Evolutionary conservation across 2,329 filamentous ascomycete genomes (phyloP).

Genomic region (Sporothrix globosa): DNA sequence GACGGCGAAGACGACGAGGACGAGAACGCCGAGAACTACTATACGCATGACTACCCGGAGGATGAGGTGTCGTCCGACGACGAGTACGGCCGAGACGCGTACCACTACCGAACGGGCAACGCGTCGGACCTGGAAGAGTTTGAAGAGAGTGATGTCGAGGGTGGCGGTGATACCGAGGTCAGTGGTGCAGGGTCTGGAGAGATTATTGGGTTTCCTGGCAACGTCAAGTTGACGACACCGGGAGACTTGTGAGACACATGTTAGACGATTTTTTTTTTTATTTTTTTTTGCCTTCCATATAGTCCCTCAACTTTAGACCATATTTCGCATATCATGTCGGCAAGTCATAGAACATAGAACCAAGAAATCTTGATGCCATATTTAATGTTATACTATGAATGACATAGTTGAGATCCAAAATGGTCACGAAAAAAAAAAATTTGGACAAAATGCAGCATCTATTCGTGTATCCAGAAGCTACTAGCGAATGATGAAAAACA

Average conservation of each 20-base stretch:
- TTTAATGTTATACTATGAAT: not conserved
- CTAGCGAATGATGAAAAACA: not conserved
- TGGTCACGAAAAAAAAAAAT: not conserved
- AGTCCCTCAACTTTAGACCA: not conserved
- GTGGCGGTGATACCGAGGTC: conserved; percentile 41
- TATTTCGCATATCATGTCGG: not conserved
- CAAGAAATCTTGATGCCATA: not conserved
- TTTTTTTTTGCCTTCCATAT: not conserved
- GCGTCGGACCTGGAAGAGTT: conserved; percentile 61
- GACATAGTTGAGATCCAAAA: too few species aligned
- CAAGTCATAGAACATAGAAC: not conserved
- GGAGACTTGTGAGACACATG: not conserved
- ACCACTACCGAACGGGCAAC: conserved; percentile 57
- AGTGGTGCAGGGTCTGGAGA: not conserved
- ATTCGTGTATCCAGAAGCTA: not conserved
- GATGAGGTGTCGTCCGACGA: conserved; percentile 76
- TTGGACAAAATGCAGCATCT: not conserved
- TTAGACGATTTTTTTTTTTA: not conserved
- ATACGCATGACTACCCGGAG: conserved; percentile 78
- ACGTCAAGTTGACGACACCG: not conserved
- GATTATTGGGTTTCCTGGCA: not conserved
- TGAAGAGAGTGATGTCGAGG: conserved; percentile 48
- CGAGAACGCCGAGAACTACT: conserved; percentile 76
- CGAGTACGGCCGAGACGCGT: conserved; percentile 61
- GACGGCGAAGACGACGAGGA: conserved; percentile 65